Evolutionary conservation across 345 rosid species (phyloP).

Genomic region (Acer yangbiense): DNA sequence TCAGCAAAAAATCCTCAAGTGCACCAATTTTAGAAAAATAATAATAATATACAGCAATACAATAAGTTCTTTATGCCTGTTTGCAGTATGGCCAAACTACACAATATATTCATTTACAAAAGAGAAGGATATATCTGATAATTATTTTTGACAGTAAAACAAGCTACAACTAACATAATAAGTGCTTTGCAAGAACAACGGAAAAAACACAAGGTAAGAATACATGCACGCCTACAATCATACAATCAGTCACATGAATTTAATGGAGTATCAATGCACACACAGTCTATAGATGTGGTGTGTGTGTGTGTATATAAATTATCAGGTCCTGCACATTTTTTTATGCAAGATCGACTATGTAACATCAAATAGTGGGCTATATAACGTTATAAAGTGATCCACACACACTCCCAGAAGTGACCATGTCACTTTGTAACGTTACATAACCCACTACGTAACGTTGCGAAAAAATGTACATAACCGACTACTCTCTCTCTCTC

Average conservation of each 20-base stretch:
- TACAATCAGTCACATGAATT: neutral
- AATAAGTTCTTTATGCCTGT: neutral
- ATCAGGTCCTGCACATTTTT: no score
- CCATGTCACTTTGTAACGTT: no score
- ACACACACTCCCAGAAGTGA: no score
- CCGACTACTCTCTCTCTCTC: no score
- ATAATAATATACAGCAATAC: neutral
- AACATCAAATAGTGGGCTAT: no score
- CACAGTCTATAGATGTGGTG: neutral
- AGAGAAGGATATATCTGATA: neutral
- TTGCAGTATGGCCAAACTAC: neutral
- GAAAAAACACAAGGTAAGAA: neutral
- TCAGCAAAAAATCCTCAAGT: no score
- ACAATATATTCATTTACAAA: neutral
- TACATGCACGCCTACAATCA: neutral
- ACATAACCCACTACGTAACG: no score
- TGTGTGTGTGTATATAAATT: no score
- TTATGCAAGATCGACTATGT: no score
- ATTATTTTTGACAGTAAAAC: neutral
- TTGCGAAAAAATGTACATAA: no score
- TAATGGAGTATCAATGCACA: neutral
- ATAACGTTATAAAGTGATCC: no score
- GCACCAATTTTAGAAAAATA: neutral
- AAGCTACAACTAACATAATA: neutral
- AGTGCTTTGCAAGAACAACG: neutral